Conservation (phyloP, 805 yeast species). For the Saccharomycopsis selenospora region DNA sequence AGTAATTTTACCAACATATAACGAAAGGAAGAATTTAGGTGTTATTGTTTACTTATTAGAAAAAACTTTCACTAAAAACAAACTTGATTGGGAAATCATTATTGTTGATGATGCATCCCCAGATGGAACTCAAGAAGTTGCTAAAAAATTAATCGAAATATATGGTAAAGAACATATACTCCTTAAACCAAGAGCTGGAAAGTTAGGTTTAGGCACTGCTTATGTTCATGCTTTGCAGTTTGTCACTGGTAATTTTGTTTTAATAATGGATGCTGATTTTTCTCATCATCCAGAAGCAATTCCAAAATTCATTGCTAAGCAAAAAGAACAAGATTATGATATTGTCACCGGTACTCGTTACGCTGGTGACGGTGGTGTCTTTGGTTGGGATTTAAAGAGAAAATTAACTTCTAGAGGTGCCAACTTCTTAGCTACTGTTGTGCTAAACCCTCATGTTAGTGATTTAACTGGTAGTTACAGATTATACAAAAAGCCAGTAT, state of each 20-base stretch:
- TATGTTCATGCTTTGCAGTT: slow-evolving; percentile 69
- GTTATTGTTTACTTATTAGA: slow-evolving; percentile 63
- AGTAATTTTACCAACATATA: slow-evolving; percentile 70
- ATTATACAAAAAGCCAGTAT: slow-evolving; percentile 62
- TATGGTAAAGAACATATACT: slow-evolving; percentile 57
- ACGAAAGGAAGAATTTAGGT: slow-evolving; percentile 63
- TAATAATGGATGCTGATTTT: slow-evolving; percentile 81
- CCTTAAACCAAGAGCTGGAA: slow-evolving; percentile 67
- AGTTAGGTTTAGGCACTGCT: slow-evolving; percentile 75
- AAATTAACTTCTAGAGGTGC: slow-evolving; percentile 75
- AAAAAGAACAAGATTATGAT: slow-evolving; percentile 41
- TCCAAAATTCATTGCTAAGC: slow-evolving; percentile 65
- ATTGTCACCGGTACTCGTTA: slow-evolving; percentile 50
- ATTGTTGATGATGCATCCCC: slow-evolving; percentile 78
- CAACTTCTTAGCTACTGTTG: slow-evolving; percentile 65
- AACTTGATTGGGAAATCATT: slow-evolving; percentile 65
- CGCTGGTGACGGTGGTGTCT: slow-evolving; percentile 77
- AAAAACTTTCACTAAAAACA: slow-evolving; percentile 51
- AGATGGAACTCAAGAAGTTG: slow-evolving; percentile 73
- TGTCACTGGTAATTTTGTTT: slow-evolving; percentile 66
- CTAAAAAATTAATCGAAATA: slow-evolving; percentile 47
- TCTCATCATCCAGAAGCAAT: slow-evolving; percentile 77
- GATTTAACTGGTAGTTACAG: slow-evolving; percentile 76
- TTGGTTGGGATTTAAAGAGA: slow-evolving; percentile 78
- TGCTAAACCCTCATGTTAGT: slow-evolving; percentile 62